Conservation (phyloP, 352 stramenopile species). For the Pythium dissimile region DNA sequence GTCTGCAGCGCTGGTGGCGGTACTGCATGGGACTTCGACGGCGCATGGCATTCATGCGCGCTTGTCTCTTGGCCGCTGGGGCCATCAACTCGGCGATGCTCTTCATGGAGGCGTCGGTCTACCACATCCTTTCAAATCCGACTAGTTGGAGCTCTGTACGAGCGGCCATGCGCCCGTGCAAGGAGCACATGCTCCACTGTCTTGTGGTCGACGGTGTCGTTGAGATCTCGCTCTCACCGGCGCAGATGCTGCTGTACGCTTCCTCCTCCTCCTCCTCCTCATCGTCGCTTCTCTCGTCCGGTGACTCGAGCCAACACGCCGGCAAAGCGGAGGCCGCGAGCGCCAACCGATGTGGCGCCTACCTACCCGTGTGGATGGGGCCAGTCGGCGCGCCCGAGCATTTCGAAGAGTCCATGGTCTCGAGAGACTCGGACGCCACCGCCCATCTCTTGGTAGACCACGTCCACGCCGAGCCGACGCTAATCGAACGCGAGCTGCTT, state of each 20-base stretch:
- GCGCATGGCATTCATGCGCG: constrained; percentile 45
- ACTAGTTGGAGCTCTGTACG: constrained; percentile 33
- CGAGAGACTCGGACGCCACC: constrained; percentile 48
- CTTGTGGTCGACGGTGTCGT: constrained; percentile 36
- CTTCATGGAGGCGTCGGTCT: constrained; percentile 65
- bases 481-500: constrained; percentile 63
- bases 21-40: constrained; percentile 37
- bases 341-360: constrained; percentile 45
- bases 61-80: constrained; percentile 44
- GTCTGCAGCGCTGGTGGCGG: constrained; percentile 75
- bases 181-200: constrained; percentile 50
- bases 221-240: constrained; percentile 40
- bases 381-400: constrained; percentile 46
- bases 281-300: not conserved
- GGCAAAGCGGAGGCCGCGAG: constrained; percentile 6
- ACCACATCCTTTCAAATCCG: constrained; percentile 32
- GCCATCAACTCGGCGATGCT: constrained; percentile 60
- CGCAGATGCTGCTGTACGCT: constrained; percentile 34
- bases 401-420: constrained; percentile 58
- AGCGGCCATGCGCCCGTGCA: constrained; percentile 27
- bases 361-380: constrained; percentile 54
- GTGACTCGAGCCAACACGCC: not conserved
- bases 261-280: not conserved
- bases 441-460: constrained; percentile 45
- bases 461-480: constrained; percentile 51